Conservation (phyloP, 768 basidiomycete genomes). For the Coprinopsis cinerea region DNA sequence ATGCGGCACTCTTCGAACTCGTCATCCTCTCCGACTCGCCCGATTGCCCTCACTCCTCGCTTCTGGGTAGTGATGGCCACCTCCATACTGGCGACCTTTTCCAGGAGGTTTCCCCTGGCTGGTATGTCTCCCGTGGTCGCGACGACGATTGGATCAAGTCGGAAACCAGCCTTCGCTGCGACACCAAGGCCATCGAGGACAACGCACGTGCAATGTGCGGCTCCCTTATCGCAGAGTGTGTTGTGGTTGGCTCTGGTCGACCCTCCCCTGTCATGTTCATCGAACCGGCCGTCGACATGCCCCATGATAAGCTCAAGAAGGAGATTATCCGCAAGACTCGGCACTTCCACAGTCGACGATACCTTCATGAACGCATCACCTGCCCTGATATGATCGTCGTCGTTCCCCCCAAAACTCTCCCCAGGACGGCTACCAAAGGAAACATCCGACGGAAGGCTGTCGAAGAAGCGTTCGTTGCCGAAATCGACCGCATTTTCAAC, state of each 20-base stretch:
- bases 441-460: slow-evolving; percentile 75
- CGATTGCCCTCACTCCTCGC: slow-evolving; percentile 59
- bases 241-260: slow-evolving; percentile 72
- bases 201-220: slow-evolving; percentile 63
- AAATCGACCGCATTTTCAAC: slow-evolving; percentile 55
- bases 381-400: slow-evolving; percentile 60
- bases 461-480: slow-evolving; percentile 53
- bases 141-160: slow-evolving; percentile 87
- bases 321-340: slow-evolving; percentile 70
- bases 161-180: slow-evolving; percentile 71
- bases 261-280: slow-evolving; percentile 75
- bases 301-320: slow-evolving; percentile 55
- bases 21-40: slow-evolving; percentile 62
- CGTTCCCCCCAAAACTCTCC: slow-evolving; percentile 59
- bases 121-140: slow-evolving; percentile 62
- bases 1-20: slow-evolving; percentile 54
- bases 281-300: slow-evolving; percentile 51
- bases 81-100: slow-evolving; percentile 85
- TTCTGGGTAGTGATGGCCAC: slow-evolving; percentile 58
- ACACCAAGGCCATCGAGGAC: slow-evolving; percentile 79
- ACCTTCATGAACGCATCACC: slow-evolving; percentile 74
- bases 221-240: slow-evolving; percentile 61
- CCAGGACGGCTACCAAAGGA: slow-evolving; percentile 76
- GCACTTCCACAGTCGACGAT: slow-evolving; percentile 68
- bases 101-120: slow-evolving; percentile 51